A percentile compares a stretch with the other conserved stretches of the same genome.
These are phyloP conservation scores for Diaporthe australafricana DNA, from an alignment of 2,329 filamentous ascomycete genomes.

Conservation along the genomic window DNA sequence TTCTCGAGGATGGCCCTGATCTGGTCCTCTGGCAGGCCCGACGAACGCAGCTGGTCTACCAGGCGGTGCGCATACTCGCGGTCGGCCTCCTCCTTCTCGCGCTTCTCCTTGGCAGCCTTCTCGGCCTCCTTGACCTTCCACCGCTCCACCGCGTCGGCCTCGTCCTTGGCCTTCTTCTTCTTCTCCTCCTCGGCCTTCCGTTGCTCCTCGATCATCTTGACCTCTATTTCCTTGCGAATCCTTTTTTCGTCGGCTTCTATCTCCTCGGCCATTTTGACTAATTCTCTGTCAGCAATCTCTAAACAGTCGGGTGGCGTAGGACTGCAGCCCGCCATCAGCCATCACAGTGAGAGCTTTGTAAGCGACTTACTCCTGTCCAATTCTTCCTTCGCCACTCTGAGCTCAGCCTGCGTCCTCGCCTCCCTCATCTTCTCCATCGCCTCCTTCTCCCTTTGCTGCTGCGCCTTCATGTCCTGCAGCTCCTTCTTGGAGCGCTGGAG, in stretches of 20 bases:
- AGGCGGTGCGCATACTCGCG: slow-evolving; percentile 66
- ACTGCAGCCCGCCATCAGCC: slow-evolving; percentile 9
- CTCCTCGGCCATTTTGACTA: slow-evolving; percentile 56
- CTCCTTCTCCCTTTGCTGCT: slow-evolving; percentile 48
- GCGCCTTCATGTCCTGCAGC: slow-evolving; percentile 53
- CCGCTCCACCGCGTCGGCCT: slow-evolving; percentile 62
- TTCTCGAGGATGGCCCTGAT: slow-evolving; percentile 71
- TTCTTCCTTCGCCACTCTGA: slow-evolving; percentile 60
- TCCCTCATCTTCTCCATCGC: slow-evolving; percentile 53
- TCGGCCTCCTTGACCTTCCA: slow-evolving; percentile 63
- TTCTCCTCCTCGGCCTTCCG: slow-evolving; percentile 58
- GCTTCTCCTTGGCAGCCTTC: slow-evolving; percentile 58
- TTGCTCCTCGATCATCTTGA: slow-evolving; percentile 59
- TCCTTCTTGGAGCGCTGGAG: slow-evolving; percentile 53
- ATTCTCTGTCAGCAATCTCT: neutral
- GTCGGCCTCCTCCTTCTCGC: slow-evolving; percentile 61
- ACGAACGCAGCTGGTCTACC: slow-evolving; percentile 68
- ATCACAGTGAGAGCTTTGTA: neutral
- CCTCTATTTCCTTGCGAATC: slow-evolving; percentile 64
- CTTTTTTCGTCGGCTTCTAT: slow-evolving; percentile 61
- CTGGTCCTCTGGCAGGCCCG: slow-evolving; percentile 68
- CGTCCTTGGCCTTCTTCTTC: slow-evolving; percentile 57
- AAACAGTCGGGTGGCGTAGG: slow-evolving; percentile 3
- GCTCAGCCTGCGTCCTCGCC: slow-evolving; percentile 59
- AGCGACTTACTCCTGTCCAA: slow-evolving; percentile 51